phyloP scores from a whole-genome alignment of 2,329 filamentous ascomycete species.

The Aspergillus sergii region DNA sequence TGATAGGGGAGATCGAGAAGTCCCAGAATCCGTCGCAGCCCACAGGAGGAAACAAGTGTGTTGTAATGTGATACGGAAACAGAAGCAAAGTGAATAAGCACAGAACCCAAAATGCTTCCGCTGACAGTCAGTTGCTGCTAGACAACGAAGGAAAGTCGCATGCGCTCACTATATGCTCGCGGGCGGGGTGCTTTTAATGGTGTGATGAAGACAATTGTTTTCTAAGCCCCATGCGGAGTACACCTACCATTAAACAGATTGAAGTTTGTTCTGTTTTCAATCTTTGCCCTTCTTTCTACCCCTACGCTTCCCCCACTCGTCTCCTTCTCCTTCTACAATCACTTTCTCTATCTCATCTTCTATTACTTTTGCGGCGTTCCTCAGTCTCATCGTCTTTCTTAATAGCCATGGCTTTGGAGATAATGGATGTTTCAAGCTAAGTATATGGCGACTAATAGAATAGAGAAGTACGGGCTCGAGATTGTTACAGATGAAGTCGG shows the following conservation, averaged over 20 bases:
- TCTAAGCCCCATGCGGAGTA: neutral
- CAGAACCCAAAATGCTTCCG: neutral
- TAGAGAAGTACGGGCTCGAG: neutral
- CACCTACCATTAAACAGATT: neutral
- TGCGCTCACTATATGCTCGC: neutral
- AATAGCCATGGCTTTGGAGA: neutral
- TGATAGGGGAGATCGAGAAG: constrained; percentile 95
- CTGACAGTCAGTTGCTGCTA: neutral
- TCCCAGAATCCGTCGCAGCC: constrained; percentile 87
- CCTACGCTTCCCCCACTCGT: neutral
- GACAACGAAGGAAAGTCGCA: neutral
- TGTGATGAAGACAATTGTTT: neutral
- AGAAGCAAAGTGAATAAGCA: neutral
- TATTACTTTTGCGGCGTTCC: neutral
- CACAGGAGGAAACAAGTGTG: constrained; percentile 77
- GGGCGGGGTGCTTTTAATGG: neutral
- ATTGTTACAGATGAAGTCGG: neutral
- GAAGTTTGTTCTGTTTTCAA: neutral
- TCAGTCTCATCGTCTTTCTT: neutral
- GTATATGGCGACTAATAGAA: neutral
- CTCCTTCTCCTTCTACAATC: neutral
- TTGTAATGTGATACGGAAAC: constrained; percentile 69
- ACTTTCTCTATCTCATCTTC: neutral
- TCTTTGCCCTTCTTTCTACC: neutral
- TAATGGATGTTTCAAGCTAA: neutral